Evolutionary conservation across 2,329 filamentous ascomycete species (phyloP), one percentile per base, ranked within the genome.

Genomic region (Colletotrichum sp.): DNA sequence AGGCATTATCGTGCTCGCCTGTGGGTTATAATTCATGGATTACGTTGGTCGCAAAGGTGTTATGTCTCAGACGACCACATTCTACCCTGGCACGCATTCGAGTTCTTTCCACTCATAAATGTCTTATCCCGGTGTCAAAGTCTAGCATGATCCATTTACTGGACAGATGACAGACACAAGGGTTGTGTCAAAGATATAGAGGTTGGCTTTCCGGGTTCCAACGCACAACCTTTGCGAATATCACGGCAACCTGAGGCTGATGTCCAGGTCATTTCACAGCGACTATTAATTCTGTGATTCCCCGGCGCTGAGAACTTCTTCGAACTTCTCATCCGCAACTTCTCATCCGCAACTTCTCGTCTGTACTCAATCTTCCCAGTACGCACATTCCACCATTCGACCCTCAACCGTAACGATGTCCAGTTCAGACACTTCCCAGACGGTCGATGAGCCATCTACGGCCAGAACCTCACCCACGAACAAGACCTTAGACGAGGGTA

Each of bases 101-200:
- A 13, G n/a, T 3, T 48, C n/a, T 48, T 48, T 48, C 43, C 43
- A 48, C 1, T 48, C 43, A 43, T 48, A 21, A 13, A 21, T 48
- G 6, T 48, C 10, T n/a, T 4, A 13, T 13, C 0, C 2, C 43
- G n/a, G 43, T 48, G n/a, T n/a, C 18, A n/a, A 5, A 48, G 2
- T 48, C 16, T n/a, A 48, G 9, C 8, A 18, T 48, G 18, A 1
- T 48, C 6, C n/a, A 6, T 7, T 13, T 12, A 48, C 6, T 21
- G 43, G 43, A 21, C 10, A 2, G 43, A 48, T 2, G 6, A 48
- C n/a, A 21, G 6, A 48, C 43, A 21, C 3, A 48, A 21, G n/a
- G 43, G n/a, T 48, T 48, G 43, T 13, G n/a, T 13, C n/a, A 13
- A 48, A 48, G n/a, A 48, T n/a, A 21, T 21, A 48, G n/a, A 48